phyloP scores from a whole-genome alignment of 371 early-diverging fungal genomes.

The Mycotypha africana region DNA sequence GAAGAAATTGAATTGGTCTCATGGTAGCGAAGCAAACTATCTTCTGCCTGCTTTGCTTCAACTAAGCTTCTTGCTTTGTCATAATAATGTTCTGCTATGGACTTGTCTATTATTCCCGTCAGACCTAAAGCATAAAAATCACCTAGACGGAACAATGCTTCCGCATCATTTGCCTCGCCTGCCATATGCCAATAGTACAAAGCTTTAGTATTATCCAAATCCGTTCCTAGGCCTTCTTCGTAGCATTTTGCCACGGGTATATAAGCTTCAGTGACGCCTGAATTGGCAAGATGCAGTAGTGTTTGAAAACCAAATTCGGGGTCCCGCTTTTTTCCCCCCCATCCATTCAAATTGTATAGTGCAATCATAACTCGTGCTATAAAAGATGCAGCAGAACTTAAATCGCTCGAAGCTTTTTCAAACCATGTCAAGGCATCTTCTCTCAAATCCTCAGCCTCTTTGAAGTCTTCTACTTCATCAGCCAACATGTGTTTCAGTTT shows the following conservation, averaged over 20 bases:
- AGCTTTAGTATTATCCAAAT: conserved; percentile 14
- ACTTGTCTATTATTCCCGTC: conserved; percentile 8
- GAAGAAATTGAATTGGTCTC: too few relatives aligned
- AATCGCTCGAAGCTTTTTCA: conserved; percentile 3
- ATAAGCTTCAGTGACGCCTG: conserved; percentile 12
- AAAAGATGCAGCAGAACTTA: not conserved
- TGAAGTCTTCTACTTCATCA: not conserved
- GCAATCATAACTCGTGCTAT: conserved; percentile 13
- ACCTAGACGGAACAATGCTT: conserved; percentile 16
- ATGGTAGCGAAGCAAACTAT: too few relatives aligned
- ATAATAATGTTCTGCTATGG: conserved; percentile 7
- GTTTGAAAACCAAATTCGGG: conserved; percentile 8
- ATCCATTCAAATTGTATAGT: conserved; percentile 16
- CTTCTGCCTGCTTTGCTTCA: not conserved
- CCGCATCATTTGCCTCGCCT: conserved; percentile 17
- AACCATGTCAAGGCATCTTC: conserved; percentile 23
- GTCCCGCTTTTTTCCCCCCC: conserved; percentile 13
- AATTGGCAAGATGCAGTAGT: conserved; percentile 9
- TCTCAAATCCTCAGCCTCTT: conserved; percentile 14
- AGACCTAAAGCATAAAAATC: conserved; percentile 23
- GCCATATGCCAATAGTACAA: conserved; percentile 26
- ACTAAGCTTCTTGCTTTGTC: not conserved
- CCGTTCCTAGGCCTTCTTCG: conserved; percentile 16
- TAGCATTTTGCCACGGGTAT: conserved; percentile 16
- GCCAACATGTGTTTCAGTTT: conserved; percentile 15